Evolutionary conservation across 2,329 filamentous ascomycete species (phyloP), one percentile per base, ranked within the genome.

Genomic region (Alternaria conjuncta): DNA sequence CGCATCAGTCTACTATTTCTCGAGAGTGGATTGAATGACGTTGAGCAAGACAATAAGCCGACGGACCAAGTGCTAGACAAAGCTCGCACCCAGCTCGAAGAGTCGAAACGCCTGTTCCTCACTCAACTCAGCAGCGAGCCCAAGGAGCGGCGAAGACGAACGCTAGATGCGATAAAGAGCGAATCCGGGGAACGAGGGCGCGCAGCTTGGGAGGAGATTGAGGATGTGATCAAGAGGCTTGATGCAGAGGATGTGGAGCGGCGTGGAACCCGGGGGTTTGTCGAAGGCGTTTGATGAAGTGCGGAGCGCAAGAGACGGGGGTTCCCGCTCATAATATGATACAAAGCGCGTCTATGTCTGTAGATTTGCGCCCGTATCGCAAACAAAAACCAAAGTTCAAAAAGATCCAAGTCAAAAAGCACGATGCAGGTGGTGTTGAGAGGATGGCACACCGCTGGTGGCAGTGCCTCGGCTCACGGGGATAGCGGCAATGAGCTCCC

Each of bases 381-480:
- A 41, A 51, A 43, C 50, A 57, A 59, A 51, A 60, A 63, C 15
- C 18, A n/a, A 30, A 8, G 15, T 20, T 10, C 25, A 10, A 28
- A 28, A 49, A 11, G 11, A 46, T 28, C 9, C 7, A n/a, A 26
- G 23, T 50, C 12, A 26, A 50, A 50, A 50, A 20, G 23, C n/a
- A n/a, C 23, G 18, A 66, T 41, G 32, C 32, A 36, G 32, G 32
- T 36, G 36, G 36, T 41, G 36, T 41, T 41, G 15, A 18, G 36
- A 41, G 36, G 36, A 41, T 41, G 36, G 36, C 36, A 41, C 36
- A 41, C 36, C 1, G 23, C 9, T 15, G 46, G 21, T 3, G 49
- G 12, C 49, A 36, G 23, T 53, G 30, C 71, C 71, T 73, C 71
- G 71, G 71, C 57, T 57, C 61, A 58, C 45, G 57, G 57, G 60